Conservation (phyloP, 768 basidiomycete genomes). For the Chalciporus chontae region DNA sequence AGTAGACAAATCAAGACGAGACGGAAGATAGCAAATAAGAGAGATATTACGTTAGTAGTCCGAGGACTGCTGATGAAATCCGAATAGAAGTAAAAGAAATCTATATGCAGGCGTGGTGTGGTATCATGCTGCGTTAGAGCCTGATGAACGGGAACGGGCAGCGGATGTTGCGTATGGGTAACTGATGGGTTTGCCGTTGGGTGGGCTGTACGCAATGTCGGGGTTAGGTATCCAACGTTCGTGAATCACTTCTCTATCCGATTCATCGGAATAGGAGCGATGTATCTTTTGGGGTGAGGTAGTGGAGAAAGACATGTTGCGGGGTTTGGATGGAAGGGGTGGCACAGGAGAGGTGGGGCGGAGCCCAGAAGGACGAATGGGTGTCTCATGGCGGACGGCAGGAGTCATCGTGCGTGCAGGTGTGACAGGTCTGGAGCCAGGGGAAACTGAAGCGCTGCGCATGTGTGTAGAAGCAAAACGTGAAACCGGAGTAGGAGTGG, state of each 20-base stretch:
- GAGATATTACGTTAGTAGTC: conserved; percentile 32
- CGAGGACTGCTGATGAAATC: conserved; percentile 25
- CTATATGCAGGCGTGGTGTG: conserved; percentile 18
- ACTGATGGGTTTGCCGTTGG: conserved; percentile 29
- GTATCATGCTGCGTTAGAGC: conserved; percentile 35
- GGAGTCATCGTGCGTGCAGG: conserved; percentile 30
- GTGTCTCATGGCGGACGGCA: conserved; percentile 28
- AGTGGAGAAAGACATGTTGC: conserved; percentile 43
- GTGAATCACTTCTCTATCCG: conserved; percentile 50
- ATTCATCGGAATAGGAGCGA: conserved; percentile 66
- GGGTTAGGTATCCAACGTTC: conserved; percentile 64
- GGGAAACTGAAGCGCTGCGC: conserved; percentile 52
- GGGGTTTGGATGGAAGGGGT: conserved; percentile 40
- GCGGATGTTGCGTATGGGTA: conserved; percentile 24
- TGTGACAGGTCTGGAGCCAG: conserved; percentile 31
- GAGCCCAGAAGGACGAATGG: conserved; percentile 27
- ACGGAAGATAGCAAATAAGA: conserved; percentile 35
- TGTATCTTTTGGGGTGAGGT: conserved; percentile 55
- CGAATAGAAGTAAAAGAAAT: conserved; percentile 18
- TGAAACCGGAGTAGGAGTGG: conserved; percentile 45
- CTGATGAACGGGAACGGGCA: conserved; percentile 28
- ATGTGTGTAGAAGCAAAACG: conserved; percentile 53
- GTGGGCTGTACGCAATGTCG: conserved; percentile 35
- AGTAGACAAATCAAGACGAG: conserved; percentile 21
- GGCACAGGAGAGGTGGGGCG: conserved; percentile 30